Evolutionary conservation across 176 grass and related monocot species (phyloP).

Genomic region (Oryza meyeriana): DNA sequence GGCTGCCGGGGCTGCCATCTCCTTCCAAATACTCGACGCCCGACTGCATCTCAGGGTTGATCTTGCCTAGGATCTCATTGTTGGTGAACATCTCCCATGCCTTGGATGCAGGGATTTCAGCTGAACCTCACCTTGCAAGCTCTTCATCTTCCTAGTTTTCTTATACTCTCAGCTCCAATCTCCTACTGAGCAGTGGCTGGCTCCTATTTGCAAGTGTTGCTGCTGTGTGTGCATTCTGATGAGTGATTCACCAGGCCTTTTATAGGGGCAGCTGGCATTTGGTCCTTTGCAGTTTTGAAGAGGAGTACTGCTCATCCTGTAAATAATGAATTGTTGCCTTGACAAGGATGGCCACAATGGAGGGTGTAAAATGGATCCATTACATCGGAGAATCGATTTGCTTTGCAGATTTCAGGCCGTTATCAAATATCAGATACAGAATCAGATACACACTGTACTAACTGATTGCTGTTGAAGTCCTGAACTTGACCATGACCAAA

Average conservation of each 20-base stretch:
- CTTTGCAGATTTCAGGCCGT: not conserved
- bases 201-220: not conserved
- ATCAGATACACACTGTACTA: not conserved
- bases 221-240: not conserved
- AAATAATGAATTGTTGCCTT: slow-evolving; percentile 12
- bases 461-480: not conserved
- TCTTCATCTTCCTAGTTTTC: slow-evolving; percentile 17
- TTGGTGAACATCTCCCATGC: slow-evolving; percentile 51
- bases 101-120: slow-evolving; percentile 49
- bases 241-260: slow-evolving; percentile 14
- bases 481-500: not conserved
- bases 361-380: not conserved
- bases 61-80: slow-evolving; percentile 42
- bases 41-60: slow-evolving; percentile 41
- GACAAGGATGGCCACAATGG: slow-evolving; percentile 26
- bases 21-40: slow-evolving; percentile 49
- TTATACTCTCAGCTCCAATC: not conserved
- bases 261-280: slow-evolving; percentile 17
- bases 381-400: not conserved
- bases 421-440: not conserved
- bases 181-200: not conserved
- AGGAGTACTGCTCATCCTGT: not conserved
- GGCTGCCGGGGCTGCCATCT: slow-evolving; percentile 41
- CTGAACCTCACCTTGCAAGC: slow-evolving; percentile 43
- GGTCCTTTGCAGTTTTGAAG: not conserved